These are phyloP conservation scores for Cronartium quercuum DNA, from an alignment of 1,284 basidiomycete species.

Conservation along the genomic window DNA sequence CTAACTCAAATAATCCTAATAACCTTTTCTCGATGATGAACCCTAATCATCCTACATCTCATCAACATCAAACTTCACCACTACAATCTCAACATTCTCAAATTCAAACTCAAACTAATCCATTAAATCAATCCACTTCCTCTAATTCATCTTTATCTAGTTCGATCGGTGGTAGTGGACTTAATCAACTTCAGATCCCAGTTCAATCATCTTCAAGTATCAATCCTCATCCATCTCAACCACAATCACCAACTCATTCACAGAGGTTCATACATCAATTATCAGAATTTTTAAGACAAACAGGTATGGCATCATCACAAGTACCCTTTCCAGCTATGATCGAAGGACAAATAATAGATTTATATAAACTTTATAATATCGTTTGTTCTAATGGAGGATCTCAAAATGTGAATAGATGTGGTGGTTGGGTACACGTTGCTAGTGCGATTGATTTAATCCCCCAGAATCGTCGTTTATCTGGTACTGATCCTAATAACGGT, in stretches of 20 bases:
- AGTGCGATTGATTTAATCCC: slow-evolving; percentile 10
- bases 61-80: background rate
- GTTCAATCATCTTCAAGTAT: background rate
- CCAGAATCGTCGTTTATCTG: slow-evolving; percentile 11
- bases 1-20: background rate
- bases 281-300: slow-evolving; percentile 18
- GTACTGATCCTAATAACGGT: background rate
- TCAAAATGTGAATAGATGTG: background rate
- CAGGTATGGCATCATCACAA: background rate
- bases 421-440: slow-evolving; percentile 22
- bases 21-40: background rate
- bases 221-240: background rate
- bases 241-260: slow-evolving; percentile 10
- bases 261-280: slow-evolving; percentile 20
- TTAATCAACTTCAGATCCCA: background rate
- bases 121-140: background rate
- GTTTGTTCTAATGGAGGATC: slow-evolving; percentile 15
- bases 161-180: background rate
- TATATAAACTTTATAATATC: slow-evolving; percentile 3
- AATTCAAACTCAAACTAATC: slow-evolving; percentile 5
- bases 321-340: slow-evolving; percentile 23
- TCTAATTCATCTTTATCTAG: slow-evolving; percentile 4
- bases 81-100: background rate
- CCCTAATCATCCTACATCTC: background rate
- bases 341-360: slow-evolving; percentile 24